Evolutionary conservation across 352 stramenopile species (phyloP), one percentile per base, ranked within the genome.

Genomic region (Phytopythium helicoides): DNA sequence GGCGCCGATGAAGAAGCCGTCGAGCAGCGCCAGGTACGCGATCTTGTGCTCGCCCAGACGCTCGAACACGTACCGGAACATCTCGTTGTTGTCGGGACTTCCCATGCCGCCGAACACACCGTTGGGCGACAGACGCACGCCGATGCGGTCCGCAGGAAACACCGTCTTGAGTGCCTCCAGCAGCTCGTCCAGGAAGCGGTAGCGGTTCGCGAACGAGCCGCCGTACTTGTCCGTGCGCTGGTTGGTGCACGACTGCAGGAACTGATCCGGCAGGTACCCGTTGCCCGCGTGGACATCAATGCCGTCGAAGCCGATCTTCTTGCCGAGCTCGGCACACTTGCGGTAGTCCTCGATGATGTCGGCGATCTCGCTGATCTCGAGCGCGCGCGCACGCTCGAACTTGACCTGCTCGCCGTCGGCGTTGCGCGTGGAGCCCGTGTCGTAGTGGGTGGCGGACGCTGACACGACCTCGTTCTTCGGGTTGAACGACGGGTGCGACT

Each of bases 261-360:
- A 96, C 61, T 96, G 68, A 56, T 97, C 87, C 44, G 97, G 62
- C 25, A 98, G 65, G 51, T 97, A 98, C 1, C 91, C 92, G 52
- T 97, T 95, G 4, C 83, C 92, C 8, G 19, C 58, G 64, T 97
- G 92, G 91, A 71, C 41, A 35, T 71, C 62, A 1, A 71, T 58
- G 4, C 62, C 62, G 25, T 71, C 72, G 2, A 82, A n/a, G n/a
- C n/a, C n/a, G n/a, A n/a, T n/a, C n/a, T n/a, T n/a, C n/a, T n/a
- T n/a, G n/a, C n/a, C n/a, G n/a, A n/a, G n/a, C n/a, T n/a, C n/a
- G n/a, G n/a, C n/a, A n/a, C n/a, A n/a, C n/a, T n/a, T n/a, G n/a
- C n/a, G n/a, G n/a, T n/a, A n/a, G n/a, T n/a, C n/a, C n/a, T n/a
- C n/a, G n/a, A n/a, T n/a, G n/a, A n/a, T 60, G 6, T 38, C 37